Evolutionary conservation across 1,284 basidiomycete species (phyloP).

Genomic region (Volvariella volvacea): DNA sequence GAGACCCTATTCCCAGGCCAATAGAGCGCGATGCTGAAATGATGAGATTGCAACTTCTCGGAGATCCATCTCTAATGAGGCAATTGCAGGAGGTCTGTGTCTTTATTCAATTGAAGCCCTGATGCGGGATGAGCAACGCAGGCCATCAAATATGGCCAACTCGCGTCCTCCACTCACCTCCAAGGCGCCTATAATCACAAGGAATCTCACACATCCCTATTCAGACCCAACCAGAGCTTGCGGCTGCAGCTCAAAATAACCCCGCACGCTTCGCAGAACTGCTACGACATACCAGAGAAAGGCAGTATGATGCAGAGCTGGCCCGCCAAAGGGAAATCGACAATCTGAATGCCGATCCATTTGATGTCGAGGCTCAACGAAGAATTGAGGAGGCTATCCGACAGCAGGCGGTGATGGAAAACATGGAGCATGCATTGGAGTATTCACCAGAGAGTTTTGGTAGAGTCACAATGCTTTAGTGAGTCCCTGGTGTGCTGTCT

Average conservation of each 20-base stretch:
- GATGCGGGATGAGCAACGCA: too few relatives aligned
- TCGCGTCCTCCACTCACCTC: constrained; percentile 3
- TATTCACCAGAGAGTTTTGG: constrained; percentile 93
- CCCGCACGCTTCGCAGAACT: constrained; percentile 72
- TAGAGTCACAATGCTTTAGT: constrained; percentile 95
- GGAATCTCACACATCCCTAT: neutral
- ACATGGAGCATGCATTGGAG: constrained; percentile 88
- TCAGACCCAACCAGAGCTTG: constrained; percentile 77
- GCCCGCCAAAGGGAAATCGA: constrained; percentile 60
- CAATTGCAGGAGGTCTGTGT: constrained; percentile 62
- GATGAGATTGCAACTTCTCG: constrained; percentile 83
- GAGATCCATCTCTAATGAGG: constrained; percentile 75
- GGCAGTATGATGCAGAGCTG: constrained; percentile 46
- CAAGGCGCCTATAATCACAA: too few relatives aligned
- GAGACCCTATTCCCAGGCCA: constrained; percentile 32
- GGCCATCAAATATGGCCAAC: neutral
- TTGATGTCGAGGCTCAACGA: constrained; percentile 85
- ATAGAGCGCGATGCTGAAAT: constrained; percentile 81
- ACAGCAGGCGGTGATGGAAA: constrained; percentile 87
- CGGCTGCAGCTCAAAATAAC: constrained; percentile 60
- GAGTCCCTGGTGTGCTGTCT: constrained; percentile 22
- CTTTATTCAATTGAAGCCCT: constrained; percentile 1
- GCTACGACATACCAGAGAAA: constrained; percentile 55
- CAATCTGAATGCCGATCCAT: constrained; percentile 79
- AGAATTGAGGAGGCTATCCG: constrained; percentile 93